Percentiles rank a stretch among this genome's conserved stretches.
Evolutionary conservation across 2,329 filamentous ascomycete species (phyloP).

Genomic region (Ophiosphaerella herpotricha): DNA sequence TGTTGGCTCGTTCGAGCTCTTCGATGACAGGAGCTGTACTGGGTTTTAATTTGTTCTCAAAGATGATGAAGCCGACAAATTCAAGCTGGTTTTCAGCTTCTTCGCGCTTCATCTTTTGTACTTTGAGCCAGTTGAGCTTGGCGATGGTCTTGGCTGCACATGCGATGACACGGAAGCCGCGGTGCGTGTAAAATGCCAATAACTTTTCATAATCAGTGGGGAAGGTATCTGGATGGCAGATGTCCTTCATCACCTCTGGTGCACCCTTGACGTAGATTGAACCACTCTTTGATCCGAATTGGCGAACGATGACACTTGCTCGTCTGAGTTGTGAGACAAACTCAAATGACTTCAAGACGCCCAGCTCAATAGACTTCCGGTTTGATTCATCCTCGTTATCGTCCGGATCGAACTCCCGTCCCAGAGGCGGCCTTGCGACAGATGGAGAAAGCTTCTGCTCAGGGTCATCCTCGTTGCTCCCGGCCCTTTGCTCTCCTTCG

Average conservation of each 20-base stretch:
- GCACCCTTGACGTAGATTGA: conserved; percentile 95
- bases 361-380: conserved; percentile 73
- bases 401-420: conserved; percentile 62
- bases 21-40: conserved; percentile 80
- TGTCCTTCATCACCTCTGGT: conserved; percentile 93
- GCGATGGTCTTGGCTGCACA: conserved; percentile 88
- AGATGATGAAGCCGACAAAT: conserved; percentile 96
- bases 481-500: conserved; percentile 73
- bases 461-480: conserved; percentile 71
- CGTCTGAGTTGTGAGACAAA: conserved; percentile 91
- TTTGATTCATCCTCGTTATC: conserved; percentile 51
- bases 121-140: conserved; percentile 90
- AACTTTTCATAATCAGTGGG: conserved; percentile 89
- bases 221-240: conserved; percentile 83
- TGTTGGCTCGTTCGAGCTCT: conserved; percentile 80
- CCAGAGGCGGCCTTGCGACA: conserved; percentile 77
- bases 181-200: conserved; percentile 87
- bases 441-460: conserved; percentile 84
- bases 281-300: conserved; percentile 81
- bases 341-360: conserved; percentile 89
- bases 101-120: conserved; percentile 87
- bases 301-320: conserved; percentile 88
- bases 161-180: conserved; percentile 94
- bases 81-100: conserved; percentile 84
- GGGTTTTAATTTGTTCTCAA: conserved; percentile 97